These are phyloP conservation scores for Senna siamea DNA, from an alignment of 306 rosid genomes.

Conservation along the genomic window DNA sequence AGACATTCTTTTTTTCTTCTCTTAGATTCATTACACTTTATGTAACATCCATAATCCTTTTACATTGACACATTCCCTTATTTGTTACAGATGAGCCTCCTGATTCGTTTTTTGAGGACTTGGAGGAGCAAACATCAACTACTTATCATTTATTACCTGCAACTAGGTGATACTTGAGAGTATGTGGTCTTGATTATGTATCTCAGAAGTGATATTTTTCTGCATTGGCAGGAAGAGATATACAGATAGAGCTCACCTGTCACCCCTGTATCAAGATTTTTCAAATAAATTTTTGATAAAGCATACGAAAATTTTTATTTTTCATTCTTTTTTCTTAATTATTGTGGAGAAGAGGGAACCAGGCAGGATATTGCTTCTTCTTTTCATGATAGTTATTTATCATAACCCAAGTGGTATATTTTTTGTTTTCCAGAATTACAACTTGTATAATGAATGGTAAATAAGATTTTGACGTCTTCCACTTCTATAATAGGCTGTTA, in stretches of 20 bases:
- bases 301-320: constrained; percentile 38
- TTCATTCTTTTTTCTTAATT: constrained; percentile 47
- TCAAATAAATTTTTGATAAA: constrained; percentile 40
- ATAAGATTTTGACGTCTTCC: constrained; percentile 18
- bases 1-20: constrained; percentile 11
- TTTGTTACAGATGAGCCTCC: constrained; percentile 48
- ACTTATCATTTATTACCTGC: constrained; percentile 32
- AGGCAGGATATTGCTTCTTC: constrained; percentile 29
- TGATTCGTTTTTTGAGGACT: constrained; percentile 41
- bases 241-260: constrained; percentile 43
- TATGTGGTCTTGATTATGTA: constrained; percentile 39
- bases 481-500: constrained; percentile 20
- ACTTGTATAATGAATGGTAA: constrained; percentile 34
- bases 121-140: constrained; percentile 37
- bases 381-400: constrained; percentile 34
- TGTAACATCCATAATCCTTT: constrained; percentile 14
- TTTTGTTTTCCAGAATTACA: constrained; percentile 37
- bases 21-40: constrained; percentile 7
- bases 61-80: constrained; percentile 36
- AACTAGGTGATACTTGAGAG: constrained; percentile 38
- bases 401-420: constrained; percentile 29
- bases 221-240: constrained; percentile 40
- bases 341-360: constrained; percentile 25
- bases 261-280: constrained; percentile 37
- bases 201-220: constrained; percentile 30